Percentiles rank a stretch among this genome's conserved stretches.
These are phyloP conservation scores for Dryas drummondii DNA, from an alignment of 306 rosid species.

Conservation along the genomic window DNA sequence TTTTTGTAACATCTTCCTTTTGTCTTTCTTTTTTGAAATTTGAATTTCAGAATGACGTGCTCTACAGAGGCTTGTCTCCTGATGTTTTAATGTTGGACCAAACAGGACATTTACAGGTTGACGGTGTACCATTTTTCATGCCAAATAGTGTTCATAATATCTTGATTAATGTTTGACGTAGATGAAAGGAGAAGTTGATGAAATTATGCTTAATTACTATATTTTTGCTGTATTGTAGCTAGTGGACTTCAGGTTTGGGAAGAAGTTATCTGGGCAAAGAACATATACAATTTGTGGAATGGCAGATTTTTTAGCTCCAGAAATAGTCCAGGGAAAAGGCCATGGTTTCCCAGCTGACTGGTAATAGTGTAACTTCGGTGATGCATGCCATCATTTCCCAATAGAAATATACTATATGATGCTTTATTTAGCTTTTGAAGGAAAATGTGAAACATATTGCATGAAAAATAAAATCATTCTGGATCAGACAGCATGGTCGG, in stretches of 20 bases:
- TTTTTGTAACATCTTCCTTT: conserved; percentile 1
- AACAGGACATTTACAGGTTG: conserved; percentile 79
- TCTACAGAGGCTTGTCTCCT: conserved; percentile 91
- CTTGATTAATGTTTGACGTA: conserved; percentile 11
- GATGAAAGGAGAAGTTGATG: conserved; percentile 14
- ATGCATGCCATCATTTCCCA: conserved; percentile 13
- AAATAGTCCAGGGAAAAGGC: conserved; percentile 92
- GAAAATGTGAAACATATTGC: neutral
- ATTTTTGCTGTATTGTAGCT: conserved; percentile 46
- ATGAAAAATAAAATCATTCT: neutral
- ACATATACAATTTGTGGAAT: conserved; percentile 89
- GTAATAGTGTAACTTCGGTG: conserved; percentile 47
- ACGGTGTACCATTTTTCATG: conserved; percentile 8
- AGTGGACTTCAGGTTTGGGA: conserved; percentile 90
- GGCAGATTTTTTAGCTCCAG: conserved; percentile 89
- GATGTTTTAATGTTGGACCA: conserved; percentile 84
- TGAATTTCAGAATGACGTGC: conserved; percentile 79
- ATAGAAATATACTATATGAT: neutral
- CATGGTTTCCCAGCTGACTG: conserved; percentile 93
- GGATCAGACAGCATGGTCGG: neutral
- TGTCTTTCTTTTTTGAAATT: conserved; percentile 31
- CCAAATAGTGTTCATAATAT: conserved; percentile 18
- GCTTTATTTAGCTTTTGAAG: neutral
- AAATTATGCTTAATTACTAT: conserved; percentile 8
- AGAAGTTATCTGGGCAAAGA: conserved; percentile 63